A percentile compares a stretch with the other conserved stretches of the same genome.
Evolutionary conservation across 805 yeast species (phyloP).

Genomic region (Candida insectorum): DNA sequence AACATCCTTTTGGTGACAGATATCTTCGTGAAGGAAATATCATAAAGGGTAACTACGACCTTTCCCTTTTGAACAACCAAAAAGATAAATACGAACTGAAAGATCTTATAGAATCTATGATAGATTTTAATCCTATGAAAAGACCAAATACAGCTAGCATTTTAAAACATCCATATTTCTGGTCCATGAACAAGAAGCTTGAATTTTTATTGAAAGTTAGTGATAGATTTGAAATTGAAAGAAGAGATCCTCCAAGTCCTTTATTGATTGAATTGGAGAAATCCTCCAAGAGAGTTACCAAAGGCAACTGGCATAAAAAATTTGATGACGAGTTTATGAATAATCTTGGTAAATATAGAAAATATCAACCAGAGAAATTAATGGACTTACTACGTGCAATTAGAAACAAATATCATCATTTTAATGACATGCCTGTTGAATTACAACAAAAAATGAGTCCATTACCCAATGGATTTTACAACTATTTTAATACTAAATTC

Average conservation of each 20-base stretch:
- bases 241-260: slow-evolving; percentile 73
- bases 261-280: slow-evolving; percentile 55
- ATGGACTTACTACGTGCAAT: slow-evolving; percentile 87
- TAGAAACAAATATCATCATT: slow-evolving; percentile 93
- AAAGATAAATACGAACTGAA: slow-evolving; percentile 58
- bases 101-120: slow-evolving; percentile 73
- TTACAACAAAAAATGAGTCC: slow-evolving; percentile 69
- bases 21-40: slow-evolving; percentile 88
- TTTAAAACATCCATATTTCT: slow-evolving; percentile 83
- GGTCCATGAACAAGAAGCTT: slow-evolving; percentile 70
- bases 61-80: slow-evolving; percentile 43
- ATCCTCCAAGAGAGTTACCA: slow-evolving; percentile 45
- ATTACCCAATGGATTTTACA: slow-evolving; percentile 79
- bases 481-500: slow-evolving; percentile 69
- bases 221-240: slow-evolving; percentile 85
- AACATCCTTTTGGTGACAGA: slow-evolving; percentile 94
- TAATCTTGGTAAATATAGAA: slow-evolving; percentile 86
- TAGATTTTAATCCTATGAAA: slow-evolving; percentile 55
- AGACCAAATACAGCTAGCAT: slow-evolving; percentile 73
- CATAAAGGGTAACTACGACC: slow-evolving; percentile 57
- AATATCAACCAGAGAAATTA: slow-evolving; percentile 72
- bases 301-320: slow-evolving; percentile 71
- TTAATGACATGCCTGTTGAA: slow-evolving; percentile 75
- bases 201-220: slow-evolving; percentile 85
- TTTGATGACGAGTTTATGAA: slow-evolving; percentile 74